Percentiles rank a stretch among this genome's conserved stretches.
Evolutionary conservation across 352 stramenopile genomes (phyloP).

Genomic region (Globisporangium alternatum): DNA sequence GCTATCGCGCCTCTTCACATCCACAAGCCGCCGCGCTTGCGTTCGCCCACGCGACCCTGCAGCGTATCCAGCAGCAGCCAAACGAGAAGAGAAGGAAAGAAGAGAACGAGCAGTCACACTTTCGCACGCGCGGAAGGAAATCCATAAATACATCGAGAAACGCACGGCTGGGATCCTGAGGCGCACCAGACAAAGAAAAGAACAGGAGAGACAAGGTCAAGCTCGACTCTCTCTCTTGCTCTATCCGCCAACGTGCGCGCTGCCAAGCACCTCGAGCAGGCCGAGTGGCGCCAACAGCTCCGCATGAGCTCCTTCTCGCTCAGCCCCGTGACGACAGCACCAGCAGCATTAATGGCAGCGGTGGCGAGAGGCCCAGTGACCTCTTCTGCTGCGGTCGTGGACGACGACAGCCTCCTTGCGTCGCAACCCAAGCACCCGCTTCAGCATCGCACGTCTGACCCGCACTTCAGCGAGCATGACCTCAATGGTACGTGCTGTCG

Average conservation of each 20-base stretch:
- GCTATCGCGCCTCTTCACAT: too few relatives aligned
- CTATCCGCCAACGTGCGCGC: slow-evolving; percentile 7
- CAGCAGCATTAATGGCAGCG: background rate
- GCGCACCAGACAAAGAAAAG: background rate
- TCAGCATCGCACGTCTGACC: slow-evolving; percentile 59
- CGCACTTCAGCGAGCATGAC: slow-evolving; percentile 53
- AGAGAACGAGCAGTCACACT: too few relatives aligned
- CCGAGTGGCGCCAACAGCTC: slow-evolving; percentile 13
- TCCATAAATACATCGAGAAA: too few relatives aligned
- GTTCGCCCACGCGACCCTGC: too few relatives aligned
- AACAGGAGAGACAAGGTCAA: background rate
- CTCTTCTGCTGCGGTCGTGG: background rate
- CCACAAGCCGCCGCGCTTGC: too few relatives aligned
- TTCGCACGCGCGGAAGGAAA: too few relatives aligned
- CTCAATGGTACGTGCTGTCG: slow-evolving; percentile 32
- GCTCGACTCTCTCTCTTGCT: background rate
- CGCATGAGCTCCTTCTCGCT: slow-evolving; percentile 22
- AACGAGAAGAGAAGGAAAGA: too few relatives aligned
- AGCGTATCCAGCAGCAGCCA: too few relatives aligned
- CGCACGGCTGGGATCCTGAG: background rate
- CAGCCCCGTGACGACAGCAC: slow-evolving; percentile 3
- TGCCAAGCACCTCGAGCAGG: slow-evolving; percentile 8
- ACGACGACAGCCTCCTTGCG: background rate
- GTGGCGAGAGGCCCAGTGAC: background rate
- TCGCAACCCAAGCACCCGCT: slow-evolving; percentile 32